A percentile compares a stretch with the other conserved stretches of the same genome.
Evolutionary conservation across 2,329 filamentous ascomycete genomes (phyloP).

Genomic region (Emmonsia crescens): DNA sequence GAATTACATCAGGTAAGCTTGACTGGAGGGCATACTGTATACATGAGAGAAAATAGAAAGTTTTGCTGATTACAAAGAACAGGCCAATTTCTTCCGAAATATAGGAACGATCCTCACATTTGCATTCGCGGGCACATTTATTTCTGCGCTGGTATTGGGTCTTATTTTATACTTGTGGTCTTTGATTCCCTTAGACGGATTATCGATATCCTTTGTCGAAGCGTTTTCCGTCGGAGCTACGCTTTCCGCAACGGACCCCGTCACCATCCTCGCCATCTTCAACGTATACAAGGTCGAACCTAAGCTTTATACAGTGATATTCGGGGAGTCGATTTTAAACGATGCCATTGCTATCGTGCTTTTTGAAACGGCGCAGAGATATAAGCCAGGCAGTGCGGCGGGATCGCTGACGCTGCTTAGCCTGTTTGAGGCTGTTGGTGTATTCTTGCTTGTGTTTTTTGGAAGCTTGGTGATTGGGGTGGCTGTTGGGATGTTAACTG

Average conservation of each 20-base stretch:
- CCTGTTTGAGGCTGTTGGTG: slow-evolving; percentile 81
- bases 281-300: slow-evolving; percentile 99
- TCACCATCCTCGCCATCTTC: slow-evolving; percentile 97
- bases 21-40: neutral
- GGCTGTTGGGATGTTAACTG: slow-evolving; percentile 74
- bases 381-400: slow-evolving; percentile 62
- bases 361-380: slow-evolving; percentile 93
- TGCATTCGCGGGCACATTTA: slow-evolving; percentile 92
- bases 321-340: slow-evolving; percentile 95
- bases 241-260: slow-evolving; percentile 89
- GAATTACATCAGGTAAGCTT: slow-evolving; percentile 69
- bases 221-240: slow-evolving; percentile 95
- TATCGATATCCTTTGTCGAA: slow-evolving; percentile 84
- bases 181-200: slow-evolving; percentile 69
- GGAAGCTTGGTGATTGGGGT: slow-evolving; percentile 85
- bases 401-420: slow-evolving; percentile 65
- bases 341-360: slow-evolving; percentile 97
- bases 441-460: slow-evolving; percentile 94
- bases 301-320: slow-evolving; percentile 96
- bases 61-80: slow-evolving; percentile 5
- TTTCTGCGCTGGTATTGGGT: slow-evolving; percentile 91
- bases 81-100: slow-evolving; percentile 96
- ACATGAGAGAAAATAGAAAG: neutral
- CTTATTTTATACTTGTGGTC: slow-evolving; percentile 83
- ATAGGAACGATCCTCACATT: slow-evolving; percentile 96